A percentile compares a stretch with the other conserved stretches of the same genome.
Evolutionary conservation across 75 land plant species (phyloP).

Genomic region (Selaginella moellendorffii): DNA sequence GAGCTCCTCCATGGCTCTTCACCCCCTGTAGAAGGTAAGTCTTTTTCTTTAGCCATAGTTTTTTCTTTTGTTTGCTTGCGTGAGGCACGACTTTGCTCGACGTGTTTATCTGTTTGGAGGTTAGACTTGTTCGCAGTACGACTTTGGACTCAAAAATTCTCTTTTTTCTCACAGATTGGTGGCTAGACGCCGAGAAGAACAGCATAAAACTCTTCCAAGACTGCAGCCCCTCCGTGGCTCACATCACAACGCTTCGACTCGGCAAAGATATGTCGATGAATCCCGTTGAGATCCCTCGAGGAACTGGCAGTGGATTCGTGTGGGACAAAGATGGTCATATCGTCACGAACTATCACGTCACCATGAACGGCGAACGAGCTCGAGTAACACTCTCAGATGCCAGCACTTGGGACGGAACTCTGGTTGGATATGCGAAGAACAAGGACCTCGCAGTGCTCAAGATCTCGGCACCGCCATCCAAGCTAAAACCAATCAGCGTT

Average conservation of each 20-base stretch:
- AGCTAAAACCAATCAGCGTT: constrained; percentile 16
- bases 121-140: background rate
- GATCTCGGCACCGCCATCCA: constrained; percentile 16
- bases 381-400: constrained; percentile 21
- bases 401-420: constrained; percentile 21
- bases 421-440: constrained; percentile 24
- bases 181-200: constrained; percentile 20
- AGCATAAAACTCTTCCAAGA: constrained; percentile 18
- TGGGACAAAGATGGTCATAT: constrained; percentile 28
- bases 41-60: no score
- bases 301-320: constrained; percentile 25
- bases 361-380: constrained; percentile 19
- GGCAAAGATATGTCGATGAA: constrained; percentile 16
- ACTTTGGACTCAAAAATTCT: background rate
- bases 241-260: constrained; percentile 12
- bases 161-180: constrained; percentile 11
- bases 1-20: background rate
- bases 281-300: constrained; percentile 18
- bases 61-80: no score
- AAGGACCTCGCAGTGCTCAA: constrained; percentile 25
- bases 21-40: background rate
- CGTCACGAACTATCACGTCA: constrained; percentile 24
- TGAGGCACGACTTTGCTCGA: background rate
- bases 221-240: constrained; percentile 15
- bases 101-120: background rate